Conservation (phyloP, 2,329 filamentous ascomycete genomes). For the Geosmithia flava region DNA sequence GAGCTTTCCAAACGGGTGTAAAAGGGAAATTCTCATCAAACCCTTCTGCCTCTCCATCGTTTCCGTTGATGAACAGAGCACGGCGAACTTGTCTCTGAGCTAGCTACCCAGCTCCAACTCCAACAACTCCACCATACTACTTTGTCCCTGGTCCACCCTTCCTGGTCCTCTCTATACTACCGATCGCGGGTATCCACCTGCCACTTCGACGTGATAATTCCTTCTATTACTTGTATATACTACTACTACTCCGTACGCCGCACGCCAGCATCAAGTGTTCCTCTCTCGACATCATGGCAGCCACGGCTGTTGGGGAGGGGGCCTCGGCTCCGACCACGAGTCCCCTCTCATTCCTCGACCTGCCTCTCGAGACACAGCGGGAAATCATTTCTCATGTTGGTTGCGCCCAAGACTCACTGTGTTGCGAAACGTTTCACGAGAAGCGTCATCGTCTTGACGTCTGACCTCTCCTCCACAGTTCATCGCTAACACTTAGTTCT, state of each 20-base stretch:
- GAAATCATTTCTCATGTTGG: slow-evolving; percentile 34
- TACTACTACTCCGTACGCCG: background rate
- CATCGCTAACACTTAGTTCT: background rate
- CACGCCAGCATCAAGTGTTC: background rate
- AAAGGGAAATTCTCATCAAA: background rate
- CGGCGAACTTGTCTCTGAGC: background rate
- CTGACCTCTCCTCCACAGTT: background rate
- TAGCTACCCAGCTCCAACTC: too few species aligned
- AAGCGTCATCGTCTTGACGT: background rate
- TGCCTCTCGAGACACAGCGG: slow-evolving; percentile 34
- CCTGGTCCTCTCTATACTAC: background rate
- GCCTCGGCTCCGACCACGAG: slow-evolving; percentile 8
- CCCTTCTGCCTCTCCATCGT: background rate
- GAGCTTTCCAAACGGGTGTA: background rate
- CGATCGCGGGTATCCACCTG: background rate
- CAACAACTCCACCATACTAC: background rate
- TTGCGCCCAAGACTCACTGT: slow-evolving; percentile 1
- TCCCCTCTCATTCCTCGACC: slow-evolving; percentile 21
- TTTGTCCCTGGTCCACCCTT: background rate
- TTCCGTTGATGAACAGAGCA: background rate
- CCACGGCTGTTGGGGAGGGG: slow-evolving; percentile 17
- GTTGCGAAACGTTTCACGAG: too few species aligned
- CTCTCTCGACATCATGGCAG: slow-evolving; percentile 18
- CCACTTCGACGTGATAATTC: background rate
- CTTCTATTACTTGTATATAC: background rate